Conservation (phyloP, 768 basidiomycete species). For the Lenzites betulinus region DNA sequence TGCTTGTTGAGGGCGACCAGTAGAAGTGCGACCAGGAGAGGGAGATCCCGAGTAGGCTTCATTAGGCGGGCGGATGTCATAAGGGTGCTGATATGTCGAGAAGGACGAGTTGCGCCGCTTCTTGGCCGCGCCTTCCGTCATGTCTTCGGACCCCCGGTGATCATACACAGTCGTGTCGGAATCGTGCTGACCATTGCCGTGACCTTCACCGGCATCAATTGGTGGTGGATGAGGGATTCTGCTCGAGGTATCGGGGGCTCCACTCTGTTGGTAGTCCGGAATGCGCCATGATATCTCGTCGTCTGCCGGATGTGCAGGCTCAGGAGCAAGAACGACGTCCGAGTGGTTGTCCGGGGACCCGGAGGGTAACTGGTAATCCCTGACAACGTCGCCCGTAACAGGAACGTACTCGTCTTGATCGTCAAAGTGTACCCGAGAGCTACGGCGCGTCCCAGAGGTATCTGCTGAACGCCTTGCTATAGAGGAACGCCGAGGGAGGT, state of each 20-base stretch:
- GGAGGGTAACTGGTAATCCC: background rate
- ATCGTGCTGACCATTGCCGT: conserved; percentile 15
- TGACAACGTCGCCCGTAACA: conserved; percentile 11
- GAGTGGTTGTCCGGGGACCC: background rate
- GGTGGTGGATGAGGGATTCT: background rate
- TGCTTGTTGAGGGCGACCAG: conserved; percentile 48
- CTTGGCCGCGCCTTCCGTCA: conserved; percentile 17
- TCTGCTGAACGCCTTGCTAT: background rate
- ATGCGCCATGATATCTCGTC: conserved; percentile 1
- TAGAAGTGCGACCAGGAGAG: conserved; percentile 42
- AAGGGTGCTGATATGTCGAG: conserved; percentile 61
- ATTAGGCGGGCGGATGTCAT: conserved; percentile 58
- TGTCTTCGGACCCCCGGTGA: background rate
- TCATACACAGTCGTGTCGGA: conserved; percentile 43
- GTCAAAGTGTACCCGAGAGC: conserved; percentile 19
- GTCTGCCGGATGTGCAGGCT: background rate
- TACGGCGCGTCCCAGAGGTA: background rate
- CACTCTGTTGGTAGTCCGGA: conserved; percentile 6
- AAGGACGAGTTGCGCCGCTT: conserved; percentile 45
- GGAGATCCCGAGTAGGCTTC: conserved; percentile 35
- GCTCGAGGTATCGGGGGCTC: background rate
- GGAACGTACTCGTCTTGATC: conserved; percentile 4
- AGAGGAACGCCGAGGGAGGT: conserved; percentile 16
- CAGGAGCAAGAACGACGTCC: background rate
- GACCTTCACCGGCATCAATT: conserved; percentile 19